phyloP scores from a whole-genome alignment of 495 filamentous ascomycete species.

The Neurospora pannonica region DNA sequence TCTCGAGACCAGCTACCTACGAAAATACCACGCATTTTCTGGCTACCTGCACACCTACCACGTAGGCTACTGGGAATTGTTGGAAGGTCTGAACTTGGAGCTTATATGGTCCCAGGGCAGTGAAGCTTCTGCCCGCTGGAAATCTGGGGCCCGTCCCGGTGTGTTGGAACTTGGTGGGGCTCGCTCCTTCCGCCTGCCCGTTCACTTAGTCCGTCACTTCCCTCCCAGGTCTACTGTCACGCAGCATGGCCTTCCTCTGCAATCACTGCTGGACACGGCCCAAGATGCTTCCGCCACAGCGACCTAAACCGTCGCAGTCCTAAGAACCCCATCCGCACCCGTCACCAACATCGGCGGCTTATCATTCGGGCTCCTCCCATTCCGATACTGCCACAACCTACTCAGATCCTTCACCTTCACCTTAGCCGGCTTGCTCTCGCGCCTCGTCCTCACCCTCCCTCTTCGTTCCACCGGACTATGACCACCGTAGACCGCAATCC shows the following conservation, averaged over 20 bases:
- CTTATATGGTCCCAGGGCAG: neutral
- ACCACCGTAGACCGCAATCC: constrained; percentile 25
- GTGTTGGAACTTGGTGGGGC: neutral
- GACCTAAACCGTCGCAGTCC: constrained; percentile 11
- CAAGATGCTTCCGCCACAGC: neutral
- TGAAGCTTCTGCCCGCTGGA: neutral
- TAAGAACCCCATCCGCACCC: constrained; percentile 11
- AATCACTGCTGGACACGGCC: neutral
- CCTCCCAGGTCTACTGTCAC: neutral
- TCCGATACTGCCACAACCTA: constrained; percentile 64
- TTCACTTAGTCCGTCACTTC: neutral
- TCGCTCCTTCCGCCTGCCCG: neutral
- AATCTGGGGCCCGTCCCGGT: neutral
- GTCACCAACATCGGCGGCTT: constrained; percentile 13
- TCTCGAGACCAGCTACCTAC: neutral
- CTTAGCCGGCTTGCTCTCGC: constrained; percentile 13
- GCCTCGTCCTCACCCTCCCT: constrained; percentile 3
- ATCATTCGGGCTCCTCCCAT: constrained; percentile 49
- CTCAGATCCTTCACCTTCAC: constrained; percentile 59
- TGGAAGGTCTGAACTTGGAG: neutral
- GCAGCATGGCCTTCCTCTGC: neutral
- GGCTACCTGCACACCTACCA: neutral
- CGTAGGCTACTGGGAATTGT: neutral
- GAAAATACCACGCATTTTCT: neutral
- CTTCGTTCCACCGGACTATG: constrained; percentile 11